Base-by-base conservation (phyloP, 169 alveolate species). In the Ichthyophthirius multifiliis region DNA sequence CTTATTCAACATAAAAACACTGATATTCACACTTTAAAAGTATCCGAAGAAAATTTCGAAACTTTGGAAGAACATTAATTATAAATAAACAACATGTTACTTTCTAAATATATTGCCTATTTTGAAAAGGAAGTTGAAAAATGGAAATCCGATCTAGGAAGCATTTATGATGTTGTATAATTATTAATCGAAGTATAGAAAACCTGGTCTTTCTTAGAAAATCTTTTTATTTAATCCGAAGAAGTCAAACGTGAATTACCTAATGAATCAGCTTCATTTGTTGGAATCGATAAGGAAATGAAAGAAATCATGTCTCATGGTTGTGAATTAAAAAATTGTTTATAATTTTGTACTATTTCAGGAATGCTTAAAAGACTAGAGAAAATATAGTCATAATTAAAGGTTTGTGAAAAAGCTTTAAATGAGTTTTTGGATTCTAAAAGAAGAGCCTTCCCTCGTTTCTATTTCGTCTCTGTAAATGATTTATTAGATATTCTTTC, bases 181-280 rank as follows among this genome's bases (percentile, higher is more conserved):
- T 81, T 97, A 82, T 89, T 98, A 67, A 86, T 97, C 75, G 99
- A 98, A 84, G 98, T 97, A 39, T 97, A 98, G 89, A 95, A 98
- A 76, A 94, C 98, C 0, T 98, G 99, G 99, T 82, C 96, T 87
- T 98, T 97, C 96, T 87, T 98, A 81, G 99, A 98, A 95, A 98
- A 97, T 76, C 90, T 98, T 80, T 98, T 97, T 90, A 96, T 98
- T 55, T 93, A 95, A 89, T 95, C 98, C 39, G 99, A 96, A 82
- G 99, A 98, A 93, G 99, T 98, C 83, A 98, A 96, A 93, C 96
- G 95, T 88, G 99, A 98, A 92, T 91, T 98, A 31, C 99, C 99
- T 5, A 92, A 93, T 47, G 98, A 97, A 86, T 91, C 98, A 7
- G 98, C 96, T 88, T 92, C 95, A 75, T 98, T 98, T 89, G 96